These are phyloP conservation scores for Chalciporus pseudorubinellus DNA, from an alignment of 768 basidiomycete genomes.

Conservation along the genomic window DNA sequence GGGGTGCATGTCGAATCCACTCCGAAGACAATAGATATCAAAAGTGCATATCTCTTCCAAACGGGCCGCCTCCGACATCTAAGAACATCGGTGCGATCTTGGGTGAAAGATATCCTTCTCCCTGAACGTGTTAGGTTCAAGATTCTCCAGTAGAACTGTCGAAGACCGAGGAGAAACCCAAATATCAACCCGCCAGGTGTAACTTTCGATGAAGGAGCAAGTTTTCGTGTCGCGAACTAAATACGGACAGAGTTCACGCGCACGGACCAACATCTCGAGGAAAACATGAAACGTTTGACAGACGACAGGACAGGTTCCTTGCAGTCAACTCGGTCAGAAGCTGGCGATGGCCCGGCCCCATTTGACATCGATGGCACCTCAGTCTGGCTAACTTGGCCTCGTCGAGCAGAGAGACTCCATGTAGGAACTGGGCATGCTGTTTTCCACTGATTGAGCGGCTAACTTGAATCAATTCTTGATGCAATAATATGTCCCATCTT, in stretches of 20 bases:
- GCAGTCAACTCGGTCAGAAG: slow-evolving; percentile 45
- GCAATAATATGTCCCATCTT: slow-evolving; percentile 29
- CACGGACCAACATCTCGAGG: slow-evolving; percentile 47
- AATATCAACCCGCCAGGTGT: slow-evolving; percentile 73
- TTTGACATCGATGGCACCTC: slow-evolving; percentile 25
- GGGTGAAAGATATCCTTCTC: slow-evolving; percentile 59
- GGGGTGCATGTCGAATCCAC: no score
- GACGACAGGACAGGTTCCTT: slow-evolving; percentile 13
- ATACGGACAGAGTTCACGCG: slow-evolving; percentile 32
- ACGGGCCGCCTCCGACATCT: slow-evolving; percentile 63
- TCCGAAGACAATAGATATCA: neutral
- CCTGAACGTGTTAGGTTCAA: slow-evolving; percentile 58
- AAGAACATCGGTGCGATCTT: slow-evolving; percentile 57
- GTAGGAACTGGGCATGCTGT: slow-evolving; percentile 75
- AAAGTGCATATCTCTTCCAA: slow-evolving; percentile 46
- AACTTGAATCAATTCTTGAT: slow-evolving; percentile 73
- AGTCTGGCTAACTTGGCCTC: slow-evolving; percentile 11
- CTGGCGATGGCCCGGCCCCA: slow-evolving; percentile 31
- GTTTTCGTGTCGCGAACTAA: neutral
- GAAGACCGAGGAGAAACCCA: slow-evolving; percentile 46
- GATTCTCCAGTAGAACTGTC: slow-evolving; percentile 38
- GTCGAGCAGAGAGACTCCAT: slow-evolving; percentile 48
- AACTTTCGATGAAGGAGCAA: slow-evolving; percentile 54
- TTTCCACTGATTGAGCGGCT: slow-evolving; percentile 55
- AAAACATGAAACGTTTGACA: slow-evolving; percentile 28